These are phyloP conservation scores for Tuber indicum DNA, from an alignment of 495 filamentous ascomycete species.

Conservation along the genomic window DNA sequence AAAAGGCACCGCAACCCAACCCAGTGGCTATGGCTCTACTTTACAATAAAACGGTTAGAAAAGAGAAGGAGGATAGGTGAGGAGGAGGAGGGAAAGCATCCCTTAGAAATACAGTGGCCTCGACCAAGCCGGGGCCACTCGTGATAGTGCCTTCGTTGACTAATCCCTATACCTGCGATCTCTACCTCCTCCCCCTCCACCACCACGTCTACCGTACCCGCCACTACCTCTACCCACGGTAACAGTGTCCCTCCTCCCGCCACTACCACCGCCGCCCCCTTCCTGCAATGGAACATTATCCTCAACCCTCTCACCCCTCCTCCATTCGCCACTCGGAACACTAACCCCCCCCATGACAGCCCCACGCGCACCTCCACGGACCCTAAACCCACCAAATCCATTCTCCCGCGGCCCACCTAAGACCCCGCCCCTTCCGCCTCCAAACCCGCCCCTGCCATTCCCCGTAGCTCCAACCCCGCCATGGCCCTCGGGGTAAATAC, in stretches of 20 bases:
- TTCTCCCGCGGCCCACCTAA: conserved; percentile 48
- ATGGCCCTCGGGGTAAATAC: conserved; percentile 67
- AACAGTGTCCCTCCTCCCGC: conserved; percentile 1
- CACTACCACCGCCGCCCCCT: conserved; percentile 25
- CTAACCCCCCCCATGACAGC: conserved; percentile 39
- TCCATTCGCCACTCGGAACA: conserved; percentile 55
- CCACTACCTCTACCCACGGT: conserved; percentile 14
- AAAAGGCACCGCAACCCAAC: not conserved
- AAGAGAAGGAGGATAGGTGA: not conserved
- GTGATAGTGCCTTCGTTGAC: not conserved
- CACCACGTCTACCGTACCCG: conserved; percentile 20
- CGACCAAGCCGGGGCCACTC: not conserved
- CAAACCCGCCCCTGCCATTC: conserved; percentile 43
- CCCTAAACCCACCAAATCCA: conserved; percentile 46
- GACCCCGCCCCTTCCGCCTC: conserved; percentile 43
- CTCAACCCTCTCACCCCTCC: conserved; percentile 53
- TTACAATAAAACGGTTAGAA: not conserved
- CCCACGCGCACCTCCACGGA: conserved; percentile 34
- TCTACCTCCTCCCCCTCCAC: conserved; percentile 17
- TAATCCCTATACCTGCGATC: conserved; percentile 29
- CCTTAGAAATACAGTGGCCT: not conserved
- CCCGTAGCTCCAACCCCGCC: conserved; percentile 61
- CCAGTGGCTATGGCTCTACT: not conserved
- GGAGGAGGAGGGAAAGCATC: not conserved
- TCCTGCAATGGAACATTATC: conserved; percentile 41